A percentile compares a stretch with the other conserved stretches of the same genome.
phyloP scores from a whole-genome alignment of 176 grass and related monocot genomes.

The Carex kokanica region DNA sequence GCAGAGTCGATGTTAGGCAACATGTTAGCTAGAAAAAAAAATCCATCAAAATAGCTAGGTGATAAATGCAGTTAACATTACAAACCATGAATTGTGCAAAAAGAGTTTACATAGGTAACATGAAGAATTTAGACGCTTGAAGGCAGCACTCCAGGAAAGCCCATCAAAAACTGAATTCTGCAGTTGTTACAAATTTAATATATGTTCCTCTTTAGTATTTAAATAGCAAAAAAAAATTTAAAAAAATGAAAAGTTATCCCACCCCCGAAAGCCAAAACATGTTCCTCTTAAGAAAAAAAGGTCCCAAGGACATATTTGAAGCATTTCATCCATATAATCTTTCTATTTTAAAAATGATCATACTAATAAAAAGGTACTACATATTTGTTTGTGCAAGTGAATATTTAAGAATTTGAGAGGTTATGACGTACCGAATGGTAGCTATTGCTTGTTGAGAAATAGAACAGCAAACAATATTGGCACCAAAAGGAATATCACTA shows the following conservation, averaged over 20 bases:
- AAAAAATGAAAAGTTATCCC: background rate
- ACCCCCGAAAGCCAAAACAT: background rate
- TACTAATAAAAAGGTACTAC: background rate
- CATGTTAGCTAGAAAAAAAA: background rate
- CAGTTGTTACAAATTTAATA: background rate
- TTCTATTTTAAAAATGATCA: background rate
- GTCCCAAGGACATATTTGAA: background rate
- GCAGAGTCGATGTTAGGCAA: background rate
- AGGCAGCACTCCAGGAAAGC: background rate
- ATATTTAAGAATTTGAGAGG: background rate
- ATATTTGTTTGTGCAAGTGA: background rate
- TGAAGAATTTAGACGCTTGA: background rate
- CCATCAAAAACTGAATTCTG: background rate
- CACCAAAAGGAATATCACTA: conserved; percentile 49
- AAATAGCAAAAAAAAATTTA: background rate
- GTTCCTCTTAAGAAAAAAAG: background rate
- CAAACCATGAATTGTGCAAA: background rate
- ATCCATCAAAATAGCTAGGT: conserved; percentile 2
- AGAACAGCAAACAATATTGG: conserved; percentile 56
- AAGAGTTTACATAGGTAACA: background rate
- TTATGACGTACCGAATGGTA: background rate
- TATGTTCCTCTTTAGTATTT: background rate
- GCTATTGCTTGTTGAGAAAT: conserved; percentile 23
- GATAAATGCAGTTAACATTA: background rate
- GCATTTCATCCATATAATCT: background rate